phyloP scores from a whole-genome alignment of 2,329 filamentous ascomycete genomes.

The Uncinocarpus reesii region DNA sequence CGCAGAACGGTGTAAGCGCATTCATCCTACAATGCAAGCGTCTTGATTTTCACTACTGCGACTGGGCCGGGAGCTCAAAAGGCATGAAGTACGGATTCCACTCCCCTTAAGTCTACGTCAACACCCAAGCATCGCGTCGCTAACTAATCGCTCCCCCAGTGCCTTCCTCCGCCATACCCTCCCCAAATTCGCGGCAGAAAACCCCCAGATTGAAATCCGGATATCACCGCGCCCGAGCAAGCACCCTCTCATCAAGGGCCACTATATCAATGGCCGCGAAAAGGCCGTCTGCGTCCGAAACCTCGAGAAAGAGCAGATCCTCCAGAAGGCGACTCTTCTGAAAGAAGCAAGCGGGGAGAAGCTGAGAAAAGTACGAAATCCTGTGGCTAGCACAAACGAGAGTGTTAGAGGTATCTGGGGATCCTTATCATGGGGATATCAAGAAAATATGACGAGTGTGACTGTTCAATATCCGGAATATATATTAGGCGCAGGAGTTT shows the following conservation, averaged over 20 bases:
- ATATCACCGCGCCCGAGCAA: constrained; percentile 82
- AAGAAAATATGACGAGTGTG: constrained; percentile 36
- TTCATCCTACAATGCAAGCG: constrained; percentile 97
- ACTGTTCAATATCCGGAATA: constrained; percentile 7
- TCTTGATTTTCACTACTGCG: constrained; percentile 93
- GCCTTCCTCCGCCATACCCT: constrained; percentile 71
- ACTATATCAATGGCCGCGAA: constrained; percentile 82
- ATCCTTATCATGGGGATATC: constrained; percentile 50
- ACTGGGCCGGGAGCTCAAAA: constrained; percentile 83
- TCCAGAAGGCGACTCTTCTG: constrained; percentile 57
- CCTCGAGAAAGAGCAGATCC: constrained; percentile 65
- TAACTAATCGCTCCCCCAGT: constrained; percentile 37
- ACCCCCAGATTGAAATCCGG: constrained; percentile 83
- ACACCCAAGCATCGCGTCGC: not conserved
- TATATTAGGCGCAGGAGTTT: constrained; percentile 5
- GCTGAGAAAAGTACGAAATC: constrained; percentile 46
- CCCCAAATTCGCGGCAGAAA: constrained; percentile 63
- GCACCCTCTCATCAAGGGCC: constrained; percentile 78
- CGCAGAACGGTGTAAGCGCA: constrained; percentile 86
- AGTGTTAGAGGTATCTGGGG: constrained; percentile 57
- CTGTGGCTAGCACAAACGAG: constrained; percentile 52
- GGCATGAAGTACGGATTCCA: constrained; percentile 96
- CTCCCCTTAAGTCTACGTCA: too few species aligned
- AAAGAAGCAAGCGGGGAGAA: constrained; percentile 41
- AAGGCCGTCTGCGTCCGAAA: constrained; percentile 86